phyloP scores from a whole-genome alignment of 441 rosid species.

The Eutrema salsugineum region DNA sequence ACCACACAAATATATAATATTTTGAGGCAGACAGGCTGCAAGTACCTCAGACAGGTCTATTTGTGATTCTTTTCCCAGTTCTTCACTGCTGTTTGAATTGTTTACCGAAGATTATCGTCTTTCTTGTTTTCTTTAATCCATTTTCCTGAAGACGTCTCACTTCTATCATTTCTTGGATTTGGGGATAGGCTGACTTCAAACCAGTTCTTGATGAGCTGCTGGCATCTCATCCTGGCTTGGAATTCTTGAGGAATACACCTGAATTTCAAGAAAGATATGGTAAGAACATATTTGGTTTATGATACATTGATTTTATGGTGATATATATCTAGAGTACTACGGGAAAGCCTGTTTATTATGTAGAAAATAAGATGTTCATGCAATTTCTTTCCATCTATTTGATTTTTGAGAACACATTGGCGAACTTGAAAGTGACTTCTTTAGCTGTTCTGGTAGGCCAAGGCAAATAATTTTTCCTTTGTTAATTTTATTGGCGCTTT shows the following conservation, averaged over 20 bases:
- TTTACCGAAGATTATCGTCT: neutral
- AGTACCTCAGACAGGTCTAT: conserved; percentile 62
- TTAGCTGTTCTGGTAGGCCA: neutral
- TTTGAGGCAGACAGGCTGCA: conserved; percentile 51
- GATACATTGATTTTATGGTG: neutral
- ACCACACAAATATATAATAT: conserved; percentile 49
- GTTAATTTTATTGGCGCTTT: neutral
- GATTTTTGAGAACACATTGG: neutral
- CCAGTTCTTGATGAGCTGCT: conserved; percentile 61
- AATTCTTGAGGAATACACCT: conserved; percentile 51
- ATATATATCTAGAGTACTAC: neutral
- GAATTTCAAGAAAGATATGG: conserved; percentile 78
- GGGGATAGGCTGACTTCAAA: conserved; percentile 60
- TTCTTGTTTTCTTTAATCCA: conserved; percentile 8
- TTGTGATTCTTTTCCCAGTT: neutral
- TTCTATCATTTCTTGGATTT: conserved; percentile 12
- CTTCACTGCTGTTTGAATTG: neutral
- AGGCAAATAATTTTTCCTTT: neutral
- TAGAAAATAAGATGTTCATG: neutral
- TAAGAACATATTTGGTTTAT: conserved; percentile 19
- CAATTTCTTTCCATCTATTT: neutral
- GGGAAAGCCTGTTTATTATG: neutral
- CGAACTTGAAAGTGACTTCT: neutral
- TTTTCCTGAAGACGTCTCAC: conserved; percentile 7
- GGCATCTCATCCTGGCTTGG: conserved; percentile 60